Conservation (phyloP, 345 rosid species). For the Eucalyptus pumila region DNA sequence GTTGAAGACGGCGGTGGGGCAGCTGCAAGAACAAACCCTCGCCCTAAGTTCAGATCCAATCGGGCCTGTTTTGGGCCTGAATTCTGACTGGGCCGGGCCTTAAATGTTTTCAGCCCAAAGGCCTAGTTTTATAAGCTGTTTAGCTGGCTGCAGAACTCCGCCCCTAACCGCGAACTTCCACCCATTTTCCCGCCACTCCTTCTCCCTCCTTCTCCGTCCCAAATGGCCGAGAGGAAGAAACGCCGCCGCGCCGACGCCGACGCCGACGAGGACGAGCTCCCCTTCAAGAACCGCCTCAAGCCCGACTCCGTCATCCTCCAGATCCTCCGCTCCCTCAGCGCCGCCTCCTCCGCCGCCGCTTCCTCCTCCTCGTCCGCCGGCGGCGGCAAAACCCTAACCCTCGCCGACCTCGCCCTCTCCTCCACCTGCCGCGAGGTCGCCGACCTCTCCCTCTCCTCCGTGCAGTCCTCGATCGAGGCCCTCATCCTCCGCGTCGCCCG, state of each 20-base stretch:
- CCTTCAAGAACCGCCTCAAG: constrained; percentile 58
- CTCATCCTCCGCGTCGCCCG: constrained; percentile 55
- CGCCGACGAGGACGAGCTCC: constrained; percentile 27
- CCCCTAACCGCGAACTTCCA: background rate
- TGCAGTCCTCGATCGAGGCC: constrained; percentile 70
- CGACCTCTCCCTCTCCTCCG: constrained; percentile 77
- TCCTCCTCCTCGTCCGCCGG: constrained; percentile 19
- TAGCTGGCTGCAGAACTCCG: background rate
- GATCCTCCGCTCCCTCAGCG: constrained; percentile 24
- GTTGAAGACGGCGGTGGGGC: background rate
- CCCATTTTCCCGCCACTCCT: background rate
- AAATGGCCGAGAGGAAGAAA: constrained; percentile 21
- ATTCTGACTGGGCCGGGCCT: background rate
- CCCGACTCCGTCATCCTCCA: constrained; percentile 48
- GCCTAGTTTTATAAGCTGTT: background rate
- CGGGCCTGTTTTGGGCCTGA: background rate
- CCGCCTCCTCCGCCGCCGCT: constrained; percentile 6
- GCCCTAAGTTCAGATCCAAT: background rate
- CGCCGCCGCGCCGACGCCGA: constrained; percentile 56
- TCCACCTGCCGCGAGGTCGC: constrained; percentile 70
- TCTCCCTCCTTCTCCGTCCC: background rate
- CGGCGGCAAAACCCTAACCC: constrained; percentile 52
- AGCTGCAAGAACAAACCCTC: background rate
- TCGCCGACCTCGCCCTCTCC: constrained; percentile 76
- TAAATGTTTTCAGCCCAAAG: background rate